Base-by-base conservation (phyloP, 345 rosid genomes). In the Bruguiera parviflora region DNA sequence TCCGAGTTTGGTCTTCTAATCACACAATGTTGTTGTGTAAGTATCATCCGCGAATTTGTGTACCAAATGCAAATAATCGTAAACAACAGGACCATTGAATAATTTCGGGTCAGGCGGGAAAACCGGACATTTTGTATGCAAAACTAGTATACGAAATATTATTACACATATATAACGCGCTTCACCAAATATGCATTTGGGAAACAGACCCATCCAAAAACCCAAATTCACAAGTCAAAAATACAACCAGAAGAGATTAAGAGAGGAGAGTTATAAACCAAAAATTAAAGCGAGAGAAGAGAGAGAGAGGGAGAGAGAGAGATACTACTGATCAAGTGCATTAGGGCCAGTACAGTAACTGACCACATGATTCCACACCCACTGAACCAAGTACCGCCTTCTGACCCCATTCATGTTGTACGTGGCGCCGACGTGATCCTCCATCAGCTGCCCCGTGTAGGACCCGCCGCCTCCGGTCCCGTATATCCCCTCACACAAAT, bases 391-490 rank as follows among this genome's bases (percentile, higher is more conserved):
- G 75, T 73, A 94, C 75, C 89, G 77, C 82, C 98, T 87, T 77
- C 92, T 57, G 79, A 89, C 83, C 65, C 98, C 98, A 33, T 91
- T 80, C 81, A 91, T 87, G 57, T 94, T 94, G 66, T 85, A 94
- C 82, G 98, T 94, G 83, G 91, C 92, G 6, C 92, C 92, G 73
- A 63, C 85, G 1, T 59, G 58, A 0, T 84, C 98, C 81, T 81
- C 81, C 80, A 87, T 47, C 72, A 91, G 52, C 79, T 94, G 97
- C 29, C 98, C 98, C 0, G 90, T 91, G 79, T 94, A 94, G 10
- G 98, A 94, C 35, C 98, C 98, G 16, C 98, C 98, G 4, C 98
- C 98, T 10, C 98, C 98, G 0, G 98, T 89, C 31, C 98, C 98
- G 33, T 94, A 94, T 18, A 94, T 91, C 1, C 98, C 98, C 92